A percentile compares a stretch with the other conserved stretches of the same genome.
phyloP scores from a whole-genome alignment of 805 yeast genomes.

The Saturnispora kantuleensis region DNA sequence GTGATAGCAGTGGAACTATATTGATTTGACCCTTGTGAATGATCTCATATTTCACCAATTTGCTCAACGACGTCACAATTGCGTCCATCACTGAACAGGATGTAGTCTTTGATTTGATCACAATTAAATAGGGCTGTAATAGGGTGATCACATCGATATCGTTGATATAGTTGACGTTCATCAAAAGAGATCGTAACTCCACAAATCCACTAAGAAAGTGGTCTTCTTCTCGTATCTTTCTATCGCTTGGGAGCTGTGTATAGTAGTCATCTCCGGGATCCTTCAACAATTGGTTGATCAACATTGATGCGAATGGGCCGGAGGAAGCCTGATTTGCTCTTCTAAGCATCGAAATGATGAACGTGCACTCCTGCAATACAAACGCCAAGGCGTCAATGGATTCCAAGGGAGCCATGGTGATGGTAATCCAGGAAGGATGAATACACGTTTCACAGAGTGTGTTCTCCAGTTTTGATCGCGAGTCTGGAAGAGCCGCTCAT shows the following conservation, averaged over 20 bases:
- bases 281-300: conserved; percentile 43
- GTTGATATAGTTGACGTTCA: conserved; percentile 40
- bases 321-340: conserved; percentile 58
- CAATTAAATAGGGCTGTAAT: conserved; percentile 76
- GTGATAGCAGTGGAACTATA: conserved; percentile 47
- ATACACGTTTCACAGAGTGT: not conserved
- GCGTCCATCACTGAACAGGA: conserved; percentile 78
- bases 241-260: conserved; percentile 17
- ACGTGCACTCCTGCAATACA: conserved; percentile 80
- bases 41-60: conserved; percentile 61
- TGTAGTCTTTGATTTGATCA: conserved; percentile 74
- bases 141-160: conserved; percentile 63
- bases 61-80: conserved; percentile 67
- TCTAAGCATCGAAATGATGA: conserved; percentile 81
- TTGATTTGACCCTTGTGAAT: conserved; percentile 47
- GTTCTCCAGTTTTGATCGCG: not conserved
- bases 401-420: conserved; percentile 7
- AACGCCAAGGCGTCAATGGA: conserved; percentile 73
- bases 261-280: conserved; percentile 23
- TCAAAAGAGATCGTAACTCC: conserved; percentile 63
- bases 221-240: conserved; percentile 28
- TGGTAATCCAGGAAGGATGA: not conserved
- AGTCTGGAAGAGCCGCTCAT: not conserved
- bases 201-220: conserved; percentile 74
- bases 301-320: conserved; percentile 74